Percentiles rank a stretch among this genome's conserved stretches.
phyloP scores from a whole-genome alignment of 768 basidiomycete genomes.

The Kwoniella mangroviensis region DNA sequence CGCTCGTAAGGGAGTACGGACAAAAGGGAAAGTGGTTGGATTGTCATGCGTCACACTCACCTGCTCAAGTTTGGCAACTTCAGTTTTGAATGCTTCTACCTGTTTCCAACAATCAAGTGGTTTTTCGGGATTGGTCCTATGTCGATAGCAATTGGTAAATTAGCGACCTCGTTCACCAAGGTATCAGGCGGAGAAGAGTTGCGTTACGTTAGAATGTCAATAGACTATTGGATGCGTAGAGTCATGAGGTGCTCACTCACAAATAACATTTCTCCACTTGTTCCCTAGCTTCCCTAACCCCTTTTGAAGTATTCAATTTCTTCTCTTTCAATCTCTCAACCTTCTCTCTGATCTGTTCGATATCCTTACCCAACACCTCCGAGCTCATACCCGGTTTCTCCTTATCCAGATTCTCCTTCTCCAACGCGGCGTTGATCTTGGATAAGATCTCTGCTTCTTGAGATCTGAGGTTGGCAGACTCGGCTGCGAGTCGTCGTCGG shows the following conservation, averaged over 20 bases:
- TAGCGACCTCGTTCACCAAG: too few relatives aligned
- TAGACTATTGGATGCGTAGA: too few relatives aligned
- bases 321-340: slow-evolving; percentile 52
- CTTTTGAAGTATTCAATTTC: slow-evolving; percentile 42
- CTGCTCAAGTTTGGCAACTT: slow-evolving; percentile 57
- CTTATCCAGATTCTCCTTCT: slow-evolving; percentile 57
- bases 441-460: slow-evolving; percentile 55
- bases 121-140: slow-evolving; percentile 49
- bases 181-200: too few relatives aligned
- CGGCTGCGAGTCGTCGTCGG: slow-evolving; percentile 47
- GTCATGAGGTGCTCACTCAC: slow-evolving; percentile 38
- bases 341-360: slow-evolving; percentile 58
- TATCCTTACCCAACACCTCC: slow-evolving; percentile 55
- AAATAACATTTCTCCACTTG: slow-evolving; percentile 55
- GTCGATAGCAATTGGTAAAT: not conserved
- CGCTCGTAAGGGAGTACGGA: not conserved
- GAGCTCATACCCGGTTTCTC: slow-evolving; percentile 54
- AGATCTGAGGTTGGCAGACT: slow-evolving; percentile 52
- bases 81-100: slow-evolving; percentile 56
- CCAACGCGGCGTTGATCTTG: slow-evolving; percentile 55
- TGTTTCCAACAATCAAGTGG: slow-evolving; percentile 59
- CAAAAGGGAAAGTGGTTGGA: not conserved
- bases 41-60: slow-evolving; percentile 32
- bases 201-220: too few relatives aligned
- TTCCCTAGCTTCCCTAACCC: slow-evolving; percentile 47